Percentiles rank a stretch among this genome's conserved stretches.
These are phyloP conservation scores for Melanomma pulvis-pyrius DNA, from an alignment of 495 filamentous ascomycete genomes.

Conservation along the genomic window DNA sequence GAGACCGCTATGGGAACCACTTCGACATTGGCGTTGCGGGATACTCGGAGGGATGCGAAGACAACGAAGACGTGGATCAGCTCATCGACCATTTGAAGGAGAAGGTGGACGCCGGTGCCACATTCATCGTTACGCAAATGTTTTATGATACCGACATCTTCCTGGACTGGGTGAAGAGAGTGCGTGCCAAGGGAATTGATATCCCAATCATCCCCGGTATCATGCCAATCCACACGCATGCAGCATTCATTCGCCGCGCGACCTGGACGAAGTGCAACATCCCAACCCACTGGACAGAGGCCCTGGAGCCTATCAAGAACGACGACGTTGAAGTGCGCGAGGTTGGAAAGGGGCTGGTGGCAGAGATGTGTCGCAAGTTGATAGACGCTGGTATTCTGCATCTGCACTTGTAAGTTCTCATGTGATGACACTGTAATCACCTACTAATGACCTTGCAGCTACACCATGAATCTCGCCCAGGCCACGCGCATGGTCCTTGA, in stretches of 20 bases:
- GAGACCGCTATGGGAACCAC: constrained; percentile 84
- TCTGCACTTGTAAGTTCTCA: constrained; percentile 74
- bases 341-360: constrained; percentile 85
- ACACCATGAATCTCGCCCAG: constrained; percentile 98
- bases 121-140: constrained; percentile 98
- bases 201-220: constrained; percentile 96
- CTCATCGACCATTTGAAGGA: constrained; percentile 94
- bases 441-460: constrained; percentile 54
- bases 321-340: constrained; percentile 92
- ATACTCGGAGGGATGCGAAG: constrained; percentile 95
- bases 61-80: constrained; percentile 79
- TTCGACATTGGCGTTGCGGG: constrained; percentile 98
- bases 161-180: constrained; percentile 83
- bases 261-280: constrained; percentile 85
- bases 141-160: constrained; percentile 98
- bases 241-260: constrained; percentile 83
- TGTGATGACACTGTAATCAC: neutral
- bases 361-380: constrained; percentile 86
- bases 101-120: constrained; percentile 92
- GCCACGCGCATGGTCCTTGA: constrained; percentile 92
- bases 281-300: constrained; percentile 76
- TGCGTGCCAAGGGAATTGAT: constrained; percentile 78
- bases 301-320: constrained; percentile 91
- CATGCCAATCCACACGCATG: constrained; percentile 98
- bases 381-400: constrained; percentile 80